These are phyloP conservation scores for Sicyos baderoa DNA, from an alignment of 306 rosid genomes.

Conservation along the genomic window DNA sequence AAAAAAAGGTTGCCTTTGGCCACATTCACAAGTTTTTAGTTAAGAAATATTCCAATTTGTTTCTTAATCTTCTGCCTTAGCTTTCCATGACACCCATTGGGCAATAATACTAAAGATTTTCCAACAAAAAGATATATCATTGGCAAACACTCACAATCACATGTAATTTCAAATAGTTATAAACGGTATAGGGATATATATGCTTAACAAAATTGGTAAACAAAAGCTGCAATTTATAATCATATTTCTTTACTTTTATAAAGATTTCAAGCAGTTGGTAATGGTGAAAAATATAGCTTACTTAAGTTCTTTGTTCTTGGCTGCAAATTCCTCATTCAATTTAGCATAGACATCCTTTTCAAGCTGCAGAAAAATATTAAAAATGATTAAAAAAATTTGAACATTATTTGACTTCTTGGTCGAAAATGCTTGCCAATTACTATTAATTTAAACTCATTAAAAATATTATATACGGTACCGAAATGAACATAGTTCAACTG, in stretches of 20 bases:
- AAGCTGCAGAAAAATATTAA: not conserved
- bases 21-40: not conserved
- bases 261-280: not conserved
- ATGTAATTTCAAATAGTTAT: not conserved
- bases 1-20: no score
- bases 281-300: not conserved
- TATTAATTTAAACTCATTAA: no score
- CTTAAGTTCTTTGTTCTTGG: slow-evolving; percentile 13
- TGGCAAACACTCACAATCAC: not conserved
- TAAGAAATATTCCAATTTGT: not conserved
- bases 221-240: not conserved
- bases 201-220: not conserved
- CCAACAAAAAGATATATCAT: not conserved
- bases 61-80: not conserved
- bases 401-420: no score
- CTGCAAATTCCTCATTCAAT: slow-evolving; percentile 18
- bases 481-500: no score
- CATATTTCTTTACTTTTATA: not conserved
- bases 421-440: no score
- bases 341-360: not conserved
- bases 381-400: not conserved
- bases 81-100: not conserved
- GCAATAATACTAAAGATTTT: not conserved
- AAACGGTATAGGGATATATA: no score
- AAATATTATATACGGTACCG: not conserved